These are phyloP conservation scores for Holtermannia corniformis DNA, from an alignment of 768 basidiomycete genomes.

Conservation along the genomic window DNA sequence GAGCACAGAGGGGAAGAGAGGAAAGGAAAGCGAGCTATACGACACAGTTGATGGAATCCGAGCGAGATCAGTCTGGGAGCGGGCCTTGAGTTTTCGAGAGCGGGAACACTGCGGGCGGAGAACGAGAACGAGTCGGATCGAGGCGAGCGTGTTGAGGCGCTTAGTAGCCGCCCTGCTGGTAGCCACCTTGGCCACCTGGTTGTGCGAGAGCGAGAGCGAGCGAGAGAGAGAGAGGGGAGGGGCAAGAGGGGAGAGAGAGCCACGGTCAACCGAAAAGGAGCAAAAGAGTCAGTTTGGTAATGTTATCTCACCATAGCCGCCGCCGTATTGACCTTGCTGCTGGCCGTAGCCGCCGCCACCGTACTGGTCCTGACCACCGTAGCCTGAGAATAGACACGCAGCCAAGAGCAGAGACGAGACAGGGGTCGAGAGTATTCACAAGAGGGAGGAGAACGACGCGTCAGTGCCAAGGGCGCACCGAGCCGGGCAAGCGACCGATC, in stretches of 20 bases:
- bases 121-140: not conserved
- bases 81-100: not conserved
- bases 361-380: constrained; percentile 2
- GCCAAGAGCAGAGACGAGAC: not conserved
- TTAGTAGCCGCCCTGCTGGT: not conserved
- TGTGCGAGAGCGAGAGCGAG: too few relatives aligned
- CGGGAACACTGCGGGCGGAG: too few relatives aligned
- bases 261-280: too few relatives aligned
- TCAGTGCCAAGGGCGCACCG: not conserved
- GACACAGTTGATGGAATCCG: not conserved
- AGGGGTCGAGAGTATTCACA: not conserved
- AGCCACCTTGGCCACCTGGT: not conserved
- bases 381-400: constrained; percentile 1
- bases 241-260: too few relatives aligned
- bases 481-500: not conserved
- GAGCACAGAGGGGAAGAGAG: not conserved
- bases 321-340: not conserved
- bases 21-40: not conserved
- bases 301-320: too few relatives aligned
- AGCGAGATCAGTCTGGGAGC: not conserved
- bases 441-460: not conserved
- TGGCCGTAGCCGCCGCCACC: constrained; percentile 7
- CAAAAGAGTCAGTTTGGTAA: too few relatives aligned
- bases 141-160: not conserved
- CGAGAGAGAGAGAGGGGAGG: too few relatives aligned